A percentile compares a stretch with the other conserved stretches of the same genome.
Evolutionary conservation across 306 rosid genomes (phyloP).

Genomic region (apple (Malus domestica)): DNA sequence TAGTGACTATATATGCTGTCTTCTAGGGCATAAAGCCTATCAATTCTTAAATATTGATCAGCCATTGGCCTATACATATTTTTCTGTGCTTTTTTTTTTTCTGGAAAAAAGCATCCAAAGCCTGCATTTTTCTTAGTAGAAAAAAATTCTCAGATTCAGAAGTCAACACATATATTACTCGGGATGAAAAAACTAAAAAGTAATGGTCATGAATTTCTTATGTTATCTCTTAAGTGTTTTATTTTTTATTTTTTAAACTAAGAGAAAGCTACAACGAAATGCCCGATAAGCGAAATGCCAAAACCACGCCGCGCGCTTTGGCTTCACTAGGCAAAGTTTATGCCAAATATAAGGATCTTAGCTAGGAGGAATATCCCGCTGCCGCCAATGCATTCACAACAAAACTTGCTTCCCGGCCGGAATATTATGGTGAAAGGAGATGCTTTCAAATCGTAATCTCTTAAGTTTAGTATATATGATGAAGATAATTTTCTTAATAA

Average conservation of each 20-base stretch:
- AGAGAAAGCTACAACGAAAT: neutral
- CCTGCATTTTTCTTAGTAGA: neutral
- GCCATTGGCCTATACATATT: neutral
- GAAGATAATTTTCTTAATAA: neutral
- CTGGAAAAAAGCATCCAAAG: neutral
- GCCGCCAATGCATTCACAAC: neutral
- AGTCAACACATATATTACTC: conserved; percentile 4
- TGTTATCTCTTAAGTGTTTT: neutral
- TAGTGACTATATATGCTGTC: neutral
- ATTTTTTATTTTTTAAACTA: too few species aligned
- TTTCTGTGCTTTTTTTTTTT: neutral
- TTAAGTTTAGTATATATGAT: neutral
- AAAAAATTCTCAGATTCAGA: conserved; percentile 2
- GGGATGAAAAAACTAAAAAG: neutral
- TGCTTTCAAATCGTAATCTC: neutral
- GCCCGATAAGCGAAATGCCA: neutral
- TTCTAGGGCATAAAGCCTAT: conserved; percentile 21
- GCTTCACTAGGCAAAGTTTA: neutral
- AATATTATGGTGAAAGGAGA: neutral
- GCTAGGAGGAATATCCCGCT: too few species aligned
- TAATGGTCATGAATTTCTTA: neutral
- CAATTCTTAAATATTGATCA: neutral
- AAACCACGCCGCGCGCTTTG: neutral
- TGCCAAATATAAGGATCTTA: too few species aligned
- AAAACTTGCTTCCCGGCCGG: neutral